Evolutionary conservation across 2,329 filamentous ascomycete species (phyloP).

Genomic region (Huntiella bhutanensis): DNA sequence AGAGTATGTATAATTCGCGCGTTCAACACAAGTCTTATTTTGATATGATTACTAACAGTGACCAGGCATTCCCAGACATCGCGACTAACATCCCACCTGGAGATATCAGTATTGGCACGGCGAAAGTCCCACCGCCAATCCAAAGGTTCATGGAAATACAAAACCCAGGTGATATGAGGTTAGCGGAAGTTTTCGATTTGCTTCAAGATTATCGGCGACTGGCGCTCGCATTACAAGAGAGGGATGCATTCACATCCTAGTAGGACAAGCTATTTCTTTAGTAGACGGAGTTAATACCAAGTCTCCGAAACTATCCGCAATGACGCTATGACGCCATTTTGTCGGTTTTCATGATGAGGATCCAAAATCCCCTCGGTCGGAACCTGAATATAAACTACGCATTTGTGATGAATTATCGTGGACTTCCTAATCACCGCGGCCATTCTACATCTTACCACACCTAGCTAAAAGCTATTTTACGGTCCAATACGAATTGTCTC

Average conservation of each 20-base stretch:
- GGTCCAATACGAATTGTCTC: no score
- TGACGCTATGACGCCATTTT: no score
- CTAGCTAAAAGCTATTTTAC: no score
- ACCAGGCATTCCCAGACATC: not conserved
- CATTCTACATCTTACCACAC: no score
- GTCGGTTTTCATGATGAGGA: no score
- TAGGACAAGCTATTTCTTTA: no score
- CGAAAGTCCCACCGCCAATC: slow-evolving; percentile 44
- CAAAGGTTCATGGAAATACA: slow-evolving; percentile 55
- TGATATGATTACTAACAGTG: not conserved
- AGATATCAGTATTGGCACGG: not conserved
- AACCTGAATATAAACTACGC: no score
- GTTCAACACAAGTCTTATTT: slow-evolving; percentile 34
- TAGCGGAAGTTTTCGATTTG: slow-evolving; percentile 56
- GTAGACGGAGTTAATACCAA: no score
- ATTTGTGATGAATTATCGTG: no score
- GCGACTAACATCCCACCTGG: not conserved
- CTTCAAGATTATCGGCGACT: slow-evolving; percentile 58
- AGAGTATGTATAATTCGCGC: slow-evolving; percentile 33
- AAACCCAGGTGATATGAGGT: slow-evolving; percentile 47
- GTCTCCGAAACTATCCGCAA: no score
- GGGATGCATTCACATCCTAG: slow-evolving; percentile 34
- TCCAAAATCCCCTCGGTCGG: no score
- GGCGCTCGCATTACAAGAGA: slow-evolving; percentile 42
- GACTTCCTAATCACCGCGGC: no score